Base-by-base conservation (phyloP, 495 filamentous ascomycete genomes). In the Neurospora intermedia region DNA sequence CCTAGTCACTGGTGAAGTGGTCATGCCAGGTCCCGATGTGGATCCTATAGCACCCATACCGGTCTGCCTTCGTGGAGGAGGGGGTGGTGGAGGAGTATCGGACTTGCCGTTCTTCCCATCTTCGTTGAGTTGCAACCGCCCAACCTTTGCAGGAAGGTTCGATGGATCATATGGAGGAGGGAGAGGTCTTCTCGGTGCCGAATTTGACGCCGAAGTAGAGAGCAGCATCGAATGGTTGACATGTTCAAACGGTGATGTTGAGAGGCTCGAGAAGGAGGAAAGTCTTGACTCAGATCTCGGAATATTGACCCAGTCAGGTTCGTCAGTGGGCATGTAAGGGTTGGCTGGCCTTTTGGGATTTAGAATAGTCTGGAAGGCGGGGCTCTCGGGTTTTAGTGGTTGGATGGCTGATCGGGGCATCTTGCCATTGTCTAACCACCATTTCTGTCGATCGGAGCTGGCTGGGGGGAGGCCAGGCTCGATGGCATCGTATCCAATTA, bases 351-450 rank as follows among this genome's bases (percentile, higher is more conserved):
- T 88, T 69, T 89, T 83, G 3, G 88, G 85, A 81, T 97, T 97
- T 13, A 90, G 86, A 20, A 90, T 81, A 46, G 87, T 83, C 10
- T 86, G 86, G 11, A 78, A 80, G n/a, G 77, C 79, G 8, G 82
- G 76, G 43, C 78, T 80, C 42, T 79, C 78, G 38, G 83, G 81
- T 35, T 83, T 82, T 3, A 94, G 91, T 27, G 92, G 89, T 43
- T 85, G 85, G 39, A 96, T 76, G 16, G 81, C 84, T 27, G 94
- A 94, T 73, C 90, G 90, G 10, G 92, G 93, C 70, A 92, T 90
- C 73, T 90, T 88, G 42, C 91, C 92, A 80, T 93, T 92, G 70
- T 97, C 92, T 39, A 98, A 84, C 96, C 96, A 99, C 96, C 96
- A 99, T 82, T 93, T 97, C 73, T 90, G 87, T 43, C 88, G 86